phyloP scores from a whole-genome alignment of 179 eudicot species.

The Heliamphora pulchella region DNA sequence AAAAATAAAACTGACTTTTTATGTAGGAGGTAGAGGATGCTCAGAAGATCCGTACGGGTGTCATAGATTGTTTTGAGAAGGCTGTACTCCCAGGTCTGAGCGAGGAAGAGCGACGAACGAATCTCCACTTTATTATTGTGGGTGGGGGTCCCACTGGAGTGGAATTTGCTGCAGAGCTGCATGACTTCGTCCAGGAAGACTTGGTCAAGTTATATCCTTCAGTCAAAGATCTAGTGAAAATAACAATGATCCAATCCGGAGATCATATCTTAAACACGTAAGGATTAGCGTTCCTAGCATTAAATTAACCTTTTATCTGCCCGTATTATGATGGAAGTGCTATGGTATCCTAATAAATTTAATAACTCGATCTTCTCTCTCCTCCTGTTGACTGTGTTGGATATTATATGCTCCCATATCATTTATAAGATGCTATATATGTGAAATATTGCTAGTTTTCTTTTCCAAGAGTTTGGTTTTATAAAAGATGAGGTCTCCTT shows the following conservation, averaged over 20 bases:
- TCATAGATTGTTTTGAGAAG: slow-evolving; percentile 82
- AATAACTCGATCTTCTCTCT: neutral
- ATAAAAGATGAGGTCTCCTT: neutral
- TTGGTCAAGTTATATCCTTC: slow-evolving; percentile 60
- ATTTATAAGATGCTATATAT: neutral
- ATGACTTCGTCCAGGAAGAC: slow-evolving; percentile 68
- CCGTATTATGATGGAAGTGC: neutral
- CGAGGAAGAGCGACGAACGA: slow-evolving; percentile 67
- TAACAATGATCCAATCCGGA: slow-evolving; percentile 74
- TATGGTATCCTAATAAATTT: neutral
- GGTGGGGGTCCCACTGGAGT: slow-evolving; percentile 98
- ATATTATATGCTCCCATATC: neutral
- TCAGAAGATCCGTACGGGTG: slow-evolving; percentile 58
- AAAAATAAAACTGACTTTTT: slow-evolving; percentile 4
- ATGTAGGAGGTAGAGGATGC: slow-evolving; percentile 93
- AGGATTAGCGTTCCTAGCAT: slow-evolving; percentile 15
- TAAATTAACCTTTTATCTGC: neutral
- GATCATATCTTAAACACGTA: slow-evolving; percentile 93
- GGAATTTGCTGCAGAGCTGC: slow-evolving; percentile 95
- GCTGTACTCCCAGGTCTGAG: slow-evolving; percentile 69
- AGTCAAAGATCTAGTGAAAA: slow-evolving; percentile 49
- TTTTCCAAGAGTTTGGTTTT: neutral
- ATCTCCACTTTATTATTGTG: slow-evolving; percentile 81
- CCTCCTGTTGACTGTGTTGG: neutral
- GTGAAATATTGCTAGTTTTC: neutral